Evolutionary conservation across 176 grass and related monocot genomes (phyloP), one percentile per base, ranked within the genome.

Genomic region (Carex pumila): DNA sequence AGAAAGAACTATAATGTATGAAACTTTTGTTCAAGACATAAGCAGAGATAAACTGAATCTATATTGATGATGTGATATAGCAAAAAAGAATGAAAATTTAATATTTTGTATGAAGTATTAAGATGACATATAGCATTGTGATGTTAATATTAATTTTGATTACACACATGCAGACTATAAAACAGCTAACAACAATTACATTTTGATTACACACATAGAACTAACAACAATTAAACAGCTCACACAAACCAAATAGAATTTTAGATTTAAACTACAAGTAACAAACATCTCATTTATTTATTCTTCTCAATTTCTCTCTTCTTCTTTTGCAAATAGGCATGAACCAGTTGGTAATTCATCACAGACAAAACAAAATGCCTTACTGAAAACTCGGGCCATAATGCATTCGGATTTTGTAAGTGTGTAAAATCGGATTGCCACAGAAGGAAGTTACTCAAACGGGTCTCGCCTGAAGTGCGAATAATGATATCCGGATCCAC

Each of bases 381-480:
- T 7, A 91, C 84, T 15, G 90, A 91, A 61, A 93, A 90, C 18
- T 98, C 92, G 0, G 95, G 95, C 95, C 95, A 94, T 17, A 93
- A 73, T 41, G 82, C 61, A 6, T 70, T 41, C 3, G 95, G 92
- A 67, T 86, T 94, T 83, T 94, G 92, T 81, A 94, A 47, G 84
- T 94, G 95, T 8, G 84, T 91, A 31, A 90, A 92, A 4, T 86
- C 87, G 0, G 87, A 87, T 85, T 94, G 95, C 92, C 92, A 94
- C 1, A 98, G 84, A 52, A 98, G 91, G 59, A 98, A 98, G 79
- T 98, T 98, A 82, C 95, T 98, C 56, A 98, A 66, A 2, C 92
- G 87, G 49, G 86, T 91, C 82, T 98, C 95, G 0, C 92, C 90
- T 4, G 92, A 98, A 49, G 95, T 94, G 14, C 95, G 86, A 57